Evolutionary conservation across 108 stramenopile genomes (phyloP).

Genomic region (Conticribra guillardii): DNA sequence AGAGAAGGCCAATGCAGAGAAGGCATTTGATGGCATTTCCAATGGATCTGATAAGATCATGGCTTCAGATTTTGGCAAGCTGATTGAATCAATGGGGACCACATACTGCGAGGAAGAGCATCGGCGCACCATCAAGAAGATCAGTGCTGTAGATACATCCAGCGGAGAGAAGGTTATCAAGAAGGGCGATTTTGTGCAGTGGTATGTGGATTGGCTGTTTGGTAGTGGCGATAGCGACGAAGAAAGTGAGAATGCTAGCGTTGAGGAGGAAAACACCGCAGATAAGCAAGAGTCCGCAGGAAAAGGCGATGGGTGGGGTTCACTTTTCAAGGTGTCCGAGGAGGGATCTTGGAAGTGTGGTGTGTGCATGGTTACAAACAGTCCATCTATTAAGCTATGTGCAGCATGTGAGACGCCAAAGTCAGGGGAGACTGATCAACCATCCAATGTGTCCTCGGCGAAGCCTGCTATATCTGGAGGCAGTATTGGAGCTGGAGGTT

Average conservation of each 20-base stretch:
- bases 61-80: constrained; percentile 61
- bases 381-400: constrained; percentile 53
- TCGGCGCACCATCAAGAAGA: constrained; percentile 58
- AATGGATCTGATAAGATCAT: constrained; percentile 37
- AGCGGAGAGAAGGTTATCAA: constrained; percentile 37
- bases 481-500: constrained; percentile 58
- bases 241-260: constrained; percentile 24
- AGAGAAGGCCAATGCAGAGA: constrained; percentile 62
- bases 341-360: constrained; percentile 88
- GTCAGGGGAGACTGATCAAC: constrained; percentile 59
- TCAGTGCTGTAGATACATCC: constrained; percentile 33
- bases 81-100: constrained; percentile 84
- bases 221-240: constrained; percentile 72
- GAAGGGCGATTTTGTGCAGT: constrained; percentile 66
- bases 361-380: constrained; percentile 79
- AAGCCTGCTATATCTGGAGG: constrained; percentile 32
- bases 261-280: constrained; percentile 28
- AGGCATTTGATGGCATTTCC: constrained; percentile 46
- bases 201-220: constrained; percentile 92
- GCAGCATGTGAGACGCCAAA: constrained; percentile 80
- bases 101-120: constrained; percentile 91
- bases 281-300: background rate
- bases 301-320: constrained; percentile 54
- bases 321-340: constrained; percentile 55
- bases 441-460: constrained; percentile 16